Conservation (phyloP, 257 asterid genomes). For the Galeopsis tetrahit region DNA sequence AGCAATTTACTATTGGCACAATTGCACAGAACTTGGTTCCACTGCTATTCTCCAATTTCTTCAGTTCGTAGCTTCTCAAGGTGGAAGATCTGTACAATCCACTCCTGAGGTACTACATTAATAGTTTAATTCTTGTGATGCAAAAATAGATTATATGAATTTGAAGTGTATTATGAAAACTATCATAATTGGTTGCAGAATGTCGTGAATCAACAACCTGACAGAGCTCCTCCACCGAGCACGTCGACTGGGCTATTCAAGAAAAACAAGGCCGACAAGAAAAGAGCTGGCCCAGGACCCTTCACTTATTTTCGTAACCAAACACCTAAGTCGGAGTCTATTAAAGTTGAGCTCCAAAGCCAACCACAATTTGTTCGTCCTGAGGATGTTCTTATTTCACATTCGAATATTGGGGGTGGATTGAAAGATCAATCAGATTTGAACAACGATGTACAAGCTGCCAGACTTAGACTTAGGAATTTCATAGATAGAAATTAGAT, state of each 20-base stretch:
- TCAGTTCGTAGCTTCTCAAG: constrained; percentile 53
- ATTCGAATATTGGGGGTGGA: constrained; percentile 15
- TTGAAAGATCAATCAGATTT: constrained; percentile 27
- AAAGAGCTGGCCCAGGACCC: constrained; percentile 45
- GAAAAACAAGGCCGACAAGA: constrained; percentile 40
- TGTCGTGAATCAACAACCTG: constrained; percentile 21
- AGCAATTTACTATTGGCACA: constrained; percentile 75
- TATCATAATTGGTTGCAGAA: constrained; percentile 33
- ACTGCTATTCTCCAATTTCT: constrained; percentile 64
- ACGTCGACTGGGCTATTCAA: constrained; percentile 36
- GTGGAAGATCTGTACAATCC: constrained; percentile 45
- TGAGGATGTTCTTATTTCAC: constrained; percentile 42
- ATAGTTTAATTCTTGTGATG: no score
- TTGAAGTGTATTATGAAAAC: not conserved
- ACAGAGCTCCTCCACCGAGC: constrained; percentile 32
- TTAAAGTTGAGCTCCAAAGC: constrained; percentile 52
- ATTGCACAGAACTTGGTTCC: constrained; percentile 80
- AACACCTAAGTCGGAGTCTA: constrained; percentile 43
- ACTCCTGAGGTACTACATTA: constrained; percentile 44
- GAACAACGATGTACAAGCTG: constrained; percentile 37
- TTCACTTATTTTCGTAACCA: constrained; percentile 37
- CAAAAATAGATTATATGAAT: not conserved
- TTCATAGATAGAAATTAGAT: constrained; percentile 48
- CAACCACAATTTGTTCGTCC: constrained; percentile 45
- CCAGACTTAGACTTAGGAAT: constrained; percentile 50